These are phyloP conservation scores for Crithidia brevicula DNA, from an alignment of 208 protist genomes.

Conservation along the genomic window DNA sequence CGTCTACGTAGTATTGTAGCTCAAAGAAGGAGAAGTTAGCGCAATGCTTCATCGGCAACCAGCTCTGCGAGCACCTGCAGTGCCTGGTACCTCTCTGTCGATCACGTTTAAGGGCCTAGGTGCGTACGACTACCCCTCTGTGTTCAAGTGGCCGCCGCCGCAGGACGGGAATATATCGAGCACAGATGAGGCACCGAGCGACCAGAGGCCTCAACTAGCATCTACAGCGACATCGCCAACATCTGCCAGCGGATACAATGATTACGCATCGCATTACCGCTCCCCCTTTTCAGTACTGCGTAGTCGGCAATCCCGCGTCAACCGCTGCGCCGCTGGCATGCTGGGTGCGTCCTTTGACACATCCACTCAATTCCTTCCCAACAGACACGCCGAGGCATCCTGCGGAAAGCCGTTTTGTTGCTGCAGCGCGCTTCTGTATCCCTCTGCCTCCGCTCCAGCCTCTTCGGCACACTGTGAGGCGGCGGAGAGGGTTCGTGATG, in stretches of 20 bases:
- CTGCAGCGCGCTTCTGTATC: slow-evolving; percentile 41
- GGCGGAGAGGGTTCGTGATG: slow-evolving; percentile 43
- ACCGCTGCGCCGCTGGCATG: slow-evolving; percentile 47
- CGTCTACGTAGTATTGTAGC: too few species aligned
- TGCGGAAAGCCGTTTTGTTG: slow-evolving; percentile 21
- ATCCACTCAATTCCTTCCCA: neutral
- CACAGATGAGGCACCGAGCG: neutral
- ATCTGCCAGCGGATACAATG: neutral
- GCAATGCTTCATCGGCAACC: slow-evolving; percentile 12
- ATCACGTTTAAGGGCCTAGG: slow-evolving; percentile 32
- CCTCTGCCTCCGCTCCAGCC: slow-evolving; percentile 7
- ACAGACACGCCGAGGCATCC: neutral
- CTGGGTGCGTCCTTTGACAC: slow-evolving; percentile 19
- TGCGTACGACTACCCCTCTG: slow-evolving; percentile 27
- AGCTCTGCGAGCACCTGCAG: neutral
- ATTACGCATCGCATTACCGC: slow-evolving; percentile 32
- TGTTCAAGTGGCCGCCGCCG: slow-evolving; percentile 24
- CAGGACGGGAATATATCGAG: neutral
- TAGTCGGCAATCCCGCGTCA: slow-evolving; percentile 39
- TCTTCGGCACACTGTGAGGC: slow-evolving; percentile 9
- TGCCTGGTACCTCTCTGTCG: neutral
- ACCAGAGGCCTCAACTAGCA: neutral
- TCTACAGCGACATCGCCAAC: neutral
- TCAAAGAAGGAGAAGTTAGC: too few species aligned
- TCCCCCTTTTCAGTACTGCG: slow-evolving; percentile 74